Conservation (phyloP, 352 stramenopile species). For the Phytopythium kandeliae region DNA sequence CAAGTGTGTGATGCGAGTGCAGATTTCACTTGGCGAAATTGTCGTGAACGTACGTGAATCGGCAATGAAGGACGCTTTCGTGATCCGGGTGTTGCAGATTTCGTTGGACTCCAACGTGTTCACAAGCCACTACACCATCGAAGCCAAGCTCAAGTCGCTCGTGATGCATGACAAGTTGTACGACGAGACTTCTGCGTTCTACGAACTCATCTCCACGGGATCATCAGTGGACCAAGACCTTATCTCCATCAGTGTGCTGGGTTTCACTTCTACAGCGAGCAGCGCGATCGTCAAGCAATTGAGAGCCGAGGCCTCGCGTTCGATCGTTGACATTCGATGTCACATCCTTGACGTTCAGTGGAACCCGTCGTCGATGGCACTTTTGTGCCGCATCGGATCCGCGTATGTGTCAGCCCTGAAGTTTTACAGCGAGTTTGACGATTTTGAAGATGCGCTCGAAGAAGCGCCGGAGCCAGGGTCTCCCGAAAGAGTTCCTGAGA, state of each 20-base stretch:
- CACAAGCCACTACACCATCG: constrained; percentile 36
- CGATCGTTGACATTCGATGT: constrained; percentile 51
- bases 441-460: constrained; percentile 8
- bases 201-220: constrained; percentile 64
- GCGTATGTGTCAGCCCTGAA: constrained; percentile 52
- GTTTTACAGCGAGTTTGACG: constrained; percentile 18
- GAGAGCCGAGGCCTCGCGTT: constrained; percentile 14
- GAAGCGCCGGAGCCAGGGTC: constrained; percentile 10
- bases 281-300: not conserved
- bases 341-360: constrained; percentile 77
- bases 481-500: not conserved
- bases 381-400: constrained; percentile 67
- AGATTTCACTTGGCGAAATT: constrained; percentile 43
- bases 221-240: constrained; percentile 5
- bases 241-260: constrained; percentile 7
- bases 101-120: constrained; percentile 43
- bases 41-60: constrained; percentile 52
- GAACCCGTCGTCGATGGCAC: constrained; percentile 78
- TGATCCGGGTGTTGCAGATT: constrained; percentile 35
- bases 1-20: constrained; percentile 44
- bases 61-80: constrained; percentile 40
- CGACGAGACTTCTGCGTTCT: constrained; percentile 34
- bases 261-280: not conserved
- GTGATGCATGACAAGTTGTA: constrained; percentile 74
- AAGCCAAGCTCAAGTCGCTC: constrained; percentile 45